These are phyloP conservation scores for Scedosporium aurantiacum DNA, from an alignment of 2,329 filamentous ascomycete genomes.

Conservation along the genomic window DNA sequence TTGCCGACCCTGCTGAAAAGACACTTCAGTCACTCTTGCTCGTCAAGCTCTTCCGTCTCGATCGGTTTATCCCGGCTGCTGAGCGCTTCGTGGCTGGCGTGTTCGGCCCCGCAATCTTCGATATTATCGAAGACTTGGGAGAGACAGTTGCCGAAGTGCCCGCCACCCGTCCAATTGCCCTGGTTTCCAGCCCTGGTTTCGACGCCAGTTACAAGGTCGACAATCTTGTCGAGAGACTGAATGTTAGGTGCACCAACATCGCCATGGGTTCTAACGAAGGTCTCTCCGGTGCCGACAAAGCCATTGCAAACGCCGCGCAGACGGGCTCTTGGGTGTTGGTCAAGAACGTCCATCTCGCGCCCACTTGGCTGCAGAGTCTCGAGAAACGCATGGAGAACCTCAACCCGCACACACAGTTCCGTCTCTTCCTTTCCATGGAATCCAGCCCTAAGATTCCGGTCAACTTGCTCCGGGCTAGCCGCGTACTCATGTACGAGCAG, in stretches of 20 bases:
- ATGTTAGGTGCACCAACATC: slow-evolving; percentile 83
- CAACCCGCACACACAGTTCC: slow-evolving; percentile 86
- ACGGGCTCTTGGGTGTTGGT: slow-evolving; percentile 92
- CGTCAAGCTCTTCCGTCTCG: slow-evolving; percentile 88
- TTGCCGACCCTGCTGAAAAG: slow-evolving; percentile 55
- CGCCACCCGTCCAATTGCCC: slow-evolving; percentile 73
- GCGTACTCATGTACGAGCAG: slow-evolving; percentile 96
- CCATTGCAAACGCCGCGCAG: slow-evolving; percentile 83
- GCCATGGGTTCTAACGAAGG: slow-evolving; percentile 98
- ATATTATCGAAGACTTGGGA: slow-evolving; percentile 74
- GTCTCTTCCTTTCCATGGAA: slow-evolving; percentile 96
- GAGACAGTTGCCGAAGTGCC: slow-evolving; percentile 77
- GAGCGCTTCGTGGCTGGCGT: slow-evolving; percentile 83
- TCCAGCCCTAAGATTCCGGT: slow-evolving; percentile 93
- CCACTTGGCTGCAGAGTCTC: slow-evolving; percentile 90
- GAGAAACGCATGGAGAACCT: slow-evolving; percentile 95
- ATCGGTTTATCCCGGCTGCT: slow-evolving; percentile 85
- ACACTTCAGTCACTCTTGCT: slow-evolving; percentile 75
- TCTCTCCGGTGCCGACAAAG: slow-evolving; percentile 84
- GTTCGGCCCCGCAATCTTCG: slow-evolving; percentile 73
- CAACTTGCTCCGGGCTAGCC: slow-evolving; percentile 83
- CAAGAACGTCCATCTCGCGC: slow-evolving; percentile 96
- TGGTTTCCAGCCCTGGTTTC: slow-evolving; percentile 92
- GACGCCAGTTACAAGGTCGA: slow-evolving; percentile 99
- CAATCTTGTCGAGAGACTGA: slow-evolving; percentile 74